A percentile compares a stretch with the other conserved stretches of the same genome.
Evolutionary conservation across 176 grass and related monocot genomes (phyloP).

Genomic region (Pontederia crassipes): DNA sequence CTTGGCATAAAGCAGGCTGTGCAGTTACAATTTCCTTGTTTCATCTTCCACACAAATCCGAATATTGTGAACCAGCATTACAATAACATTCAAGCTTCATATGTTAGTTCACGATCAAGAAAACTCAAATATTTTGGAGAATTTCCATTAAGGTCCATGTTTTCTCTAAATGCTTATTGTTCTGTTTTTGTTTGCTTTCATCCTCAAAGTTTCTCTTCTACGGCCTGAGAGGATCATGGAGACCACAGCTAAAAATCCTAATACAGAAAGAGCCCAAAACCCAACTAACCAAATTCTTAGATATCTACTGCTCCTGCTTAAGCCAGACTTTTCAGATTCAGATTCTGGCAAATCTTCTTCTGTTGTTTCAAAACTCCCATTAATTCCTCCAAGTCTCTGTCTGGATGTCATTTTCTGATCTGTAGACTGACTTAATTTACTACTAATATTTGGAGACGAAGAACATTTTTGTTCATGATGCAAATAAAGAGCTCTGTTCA

Average conservation of each 20-base stretch:
- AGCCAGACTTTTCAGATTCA: conserved; percentile 18
- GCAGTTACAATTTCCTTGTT: too few relatives aligned
- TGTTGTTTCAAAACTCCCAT: conserved; percentile 13
- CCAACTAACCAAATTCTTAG: conserved; percentile 52
- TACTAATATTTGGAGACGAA: conserved; percentile 18
- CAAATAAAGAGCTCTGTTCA: conserved; percentile 77
- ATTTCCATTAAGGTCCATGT: background rate
- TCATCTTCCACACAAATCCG: too few relatives aligned
- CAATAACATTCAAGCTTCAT: too few relatives aligned
- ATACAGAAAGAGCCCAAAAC: conserved; percentile 50
- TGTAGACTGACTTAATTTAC: conserved; percentile 14
- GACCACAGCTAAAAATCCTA: conserved; percentile 52
- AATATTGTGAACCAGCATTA: too few relatives aligned
- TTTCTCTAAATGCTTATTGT: conserved; percentile 13
- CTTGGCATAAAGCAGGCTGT: too few relatives aligned
- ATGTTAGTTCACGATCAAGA: too few relatives aligned
- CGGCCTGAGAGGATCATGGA: conserved; percentile 49
- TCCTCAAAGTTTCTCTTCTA: conserved; percentile 41
- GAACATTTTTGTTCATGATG: conserved; percentile 62
- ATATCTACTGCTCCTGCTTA: conserved; percentile 29
- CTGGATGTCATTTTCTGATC: background rate
- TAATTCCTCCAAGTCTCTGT: conserved; percentile 17
- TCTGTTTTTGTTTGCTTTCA: conserved; percentile 48
- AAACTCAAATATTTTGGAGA: background rate
- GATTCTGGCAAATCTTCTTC: conserved; percentile 9